Conservation (phyloP, 306 rosid species). For the Dalbergia oliveri region DNA sequence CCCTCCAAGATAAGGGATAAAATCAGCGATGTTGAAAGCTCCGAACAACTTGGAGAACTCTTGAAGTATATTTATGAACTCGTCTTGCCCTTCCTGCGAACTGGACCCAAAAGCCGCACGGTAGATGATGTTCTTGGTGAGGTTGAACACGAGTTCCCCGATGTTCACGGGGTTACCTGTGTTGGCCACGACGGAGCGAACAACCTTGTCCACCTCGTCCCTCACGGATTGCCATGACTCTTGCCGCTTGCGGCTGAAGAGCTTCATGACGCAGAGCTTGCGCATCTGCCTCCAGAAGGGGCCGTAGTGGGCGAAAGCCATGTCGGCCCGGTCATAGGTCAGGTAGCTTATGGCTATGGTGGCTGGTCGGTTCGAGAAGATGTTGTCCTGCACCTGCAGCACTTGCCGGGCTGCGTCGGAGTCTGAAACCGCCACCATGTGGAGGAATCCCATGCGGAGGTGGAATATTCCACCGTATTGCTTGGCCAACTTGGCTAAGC, state of each 20-base stretch:
- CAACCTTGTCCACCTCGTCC: constrained; percentile 68
- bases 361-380: constrained; percentile 86
- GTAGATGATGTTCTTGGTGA: constrained; percentile 70
- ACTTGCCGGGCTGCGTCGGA: constrained; percentile 77
- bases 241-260: constrained; percentile 80
- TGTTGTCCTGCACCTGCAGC: constrained; percentile 78
- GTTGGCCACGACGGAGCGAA: constrained; percentile 36
- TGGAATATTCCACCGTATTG: constrained; percentile 80
- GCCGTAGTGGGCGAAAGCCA: constrained; percentile 94
- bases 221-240: constrained; percentile 90
- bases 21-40: constrained; percentile 80
- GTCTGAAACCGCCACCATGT: constrained; percentile 76
- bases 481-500: constrained; percentile 68
- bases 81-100: constrained; percentile 70
- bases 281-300: constrained; percentile 98
- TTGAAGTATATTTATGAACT: constrained; percentile 76
- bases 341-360: constrained; percentile 86
- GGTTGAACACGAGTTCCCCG: constrained; percentile 71
- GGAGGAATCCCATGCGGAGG: constrained; percentile 77
- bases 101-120: constrained; percentile 84
- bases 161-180: constrained; percentile 60
- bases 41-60: constrained; percentile 90
- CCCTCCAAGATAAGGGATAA: constrained; percentile 67
- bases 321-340: constrained; percentile 87
- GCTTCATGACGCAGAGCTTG: constrained; percentile 84